A percentile compares a stretch with the other conserved stretches of the same genome.
phyloP scores from a whole-genome alignment of 192 early-diverging fungal genomes.

The Diversispora epigaea region DNA sequence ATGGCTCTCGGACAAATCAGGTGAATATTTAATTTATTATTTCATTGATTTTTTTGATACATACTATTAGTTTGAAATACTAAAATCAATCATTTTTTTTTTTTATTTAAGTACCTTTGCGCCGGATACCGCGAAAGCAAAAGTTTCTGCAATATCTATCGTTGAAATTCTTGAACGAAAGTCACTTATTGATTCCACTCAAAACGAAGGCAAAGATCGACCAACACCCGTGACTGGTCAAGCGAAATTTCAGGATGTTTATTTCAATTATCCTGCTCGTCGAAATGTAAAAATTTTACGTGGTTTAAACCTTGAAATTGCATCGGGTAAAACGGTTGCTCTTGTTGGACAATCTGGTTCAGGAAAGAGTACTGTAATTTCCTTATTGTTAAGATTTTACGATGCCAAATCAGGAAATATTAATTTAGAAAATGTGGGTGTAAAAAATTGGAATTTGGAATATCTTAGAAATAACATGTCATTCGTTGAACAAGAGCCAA shows the following conservation, averaged over 20 bases:
- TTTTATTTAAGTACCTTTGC: conserved; percentile 53
- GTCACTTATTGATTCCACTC: conserved; percentile 61
- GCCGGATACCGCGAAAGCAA: conserved; percentile 70
- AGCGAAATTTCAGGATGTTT: conserved; percentile 53
- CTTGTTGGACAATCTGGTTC: conserved; percentile 84
- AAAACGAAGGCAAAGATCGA: conserved; percentile 40
- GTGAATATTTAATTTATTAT: neutral
- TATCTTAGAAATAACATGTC: conserved; percentile 70
- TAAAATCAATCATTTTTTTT: neutral
- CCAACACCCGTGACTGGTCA: conserved; percentile 45
- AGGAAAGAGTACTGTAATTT: conserved; percentile 72
- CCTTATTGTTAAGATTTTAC: conserved; percentile 77
- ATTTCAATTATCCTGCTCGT: conserved; percentile 71
- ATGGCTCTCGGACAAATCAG: conserved; percentile 63
- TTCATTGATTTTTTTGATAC: too few relatives aligned
- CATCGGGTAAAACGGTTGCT: conserved; percentile 74
- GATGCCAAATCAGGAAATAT: conserved; percentile 64
- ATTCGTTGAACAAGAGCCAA: conserved; percentile 88
- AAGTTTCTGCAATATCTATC: conserved; percentile 64
- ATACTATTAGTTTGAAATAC: neutral
- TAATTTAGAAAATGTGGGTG: conserved; percentile 58
- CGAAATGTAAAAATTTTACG: conserved; percentile 57
- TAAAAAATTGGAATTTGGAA: conserved; percentile 59
- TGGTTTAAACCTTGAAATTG: conserved; percentile 50
- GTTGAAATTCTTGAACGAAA: conserved; percentile 69